Conservation (phyloP, 768 basidiomycete species). For the Daedaleopsis sinensis region DNA sequence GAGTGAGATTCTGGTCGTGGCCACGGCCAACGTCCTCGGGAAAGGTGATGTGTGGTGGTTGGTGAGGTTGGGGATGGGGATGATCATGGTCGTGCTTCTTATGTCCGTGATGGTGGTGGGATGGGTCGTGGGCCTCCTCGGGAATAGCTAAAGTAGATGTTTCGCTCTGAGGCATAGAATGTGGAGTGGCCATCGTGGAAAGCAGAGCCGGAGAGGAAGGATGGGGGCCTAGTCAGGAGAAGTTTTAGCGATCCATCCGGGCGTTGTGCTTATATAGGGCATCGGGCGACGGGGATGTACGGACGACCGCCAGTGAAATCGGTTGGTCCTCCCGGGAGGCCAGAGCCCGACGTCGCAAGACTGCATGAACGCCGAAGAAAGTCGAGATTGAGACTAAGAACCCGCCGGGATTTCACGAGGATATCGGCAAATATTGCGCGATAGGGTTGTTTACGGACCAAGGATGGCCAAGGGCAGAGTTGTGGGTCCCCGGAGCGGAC, state of each 20-base stretch:
- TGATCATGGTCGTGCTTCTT: constrained; percentile 4
- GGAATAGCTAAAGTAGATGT: not conserved
- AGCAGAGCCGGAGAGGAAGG: constrained; percentile 5
- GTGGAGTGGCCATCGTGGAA: not conserved
- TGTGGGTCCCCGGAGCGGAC: not conserved
- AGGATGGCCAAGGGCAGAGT: not conserved
- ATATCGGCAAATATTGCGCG: not conserved
- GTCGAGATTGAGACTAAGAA: not conserved
- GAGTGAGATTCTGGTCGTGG: constrained; percentile 9
- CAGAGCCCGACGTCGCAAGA: too few species aligned
- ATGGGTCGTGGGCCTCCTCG: not conserved
- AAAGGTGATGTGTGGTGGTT: constrained; percentile 15
- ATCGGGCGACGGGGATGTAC: constrained; percentile 11
- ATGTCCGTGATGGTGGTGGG: constrained; percentile 13
- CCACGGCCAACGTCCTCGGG: constrained; percentile 6
- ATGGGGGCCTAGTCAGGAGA: not conserved
- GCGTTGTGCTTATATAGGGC: constrained; percentile 11
- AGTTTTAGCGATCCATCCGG: not conserved
- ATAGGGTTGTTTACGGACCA: constrained; percentile 3
- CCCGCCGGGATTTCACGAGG: not conserved
- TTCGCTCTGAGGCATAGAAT: constrained; percentile 6
- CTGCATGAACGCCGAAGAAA: constrained; percentile 1
- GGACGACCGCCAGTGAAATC: constrained; percentile 9
- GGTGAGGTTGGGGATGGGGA: not conserved
- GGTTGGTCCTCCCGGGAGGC: not conserved